These are phyloP conservation scores for Pleurotus djamor DNA, from an alignment of 768 basidiomycete genomes.

Conservation along the genomic window DNA sequence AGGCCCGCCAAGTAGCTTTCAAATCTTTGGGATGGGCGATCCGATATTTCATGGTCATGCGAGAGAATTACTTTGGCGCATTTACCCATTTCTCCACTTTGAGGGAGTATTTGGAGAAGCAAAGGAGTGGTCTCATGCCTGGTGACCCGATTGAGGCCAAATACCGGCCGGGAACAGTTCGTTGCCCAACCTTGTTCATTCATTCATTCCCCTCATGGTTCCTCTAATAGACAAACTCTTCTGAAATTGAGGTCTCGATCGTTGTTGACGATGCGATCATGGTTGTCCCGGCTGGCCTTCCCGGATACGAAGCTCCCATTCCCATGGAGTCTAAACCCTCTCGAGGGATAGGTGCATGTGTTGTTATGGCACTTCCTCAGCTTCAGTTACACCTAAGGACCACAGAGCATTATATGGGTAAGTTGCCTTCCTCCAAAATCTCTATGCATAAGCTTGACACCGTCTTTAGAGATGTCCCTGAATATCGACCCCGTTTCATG, in stretches of 20 bases:
- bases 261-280: slow-evolving; percentile 50
- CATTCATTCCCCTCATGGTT: neutral
- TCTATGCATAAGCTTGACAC: neutral
- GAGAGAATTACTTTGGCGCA: slow-evolving; percentile 92
- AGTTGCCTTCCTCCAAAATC: neutral
- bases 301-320: slow-evolving; percentile 48
- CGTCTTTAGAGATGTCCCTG: slow-evolving; percentile 66
- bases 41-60: slow-evolving; percentile 83
- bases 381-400: slow-evolving; percentile 75
- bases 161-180: slow-evolving; percentile 77
- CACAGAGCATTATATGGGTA: slow-evolving; percentile 90
- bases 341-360: slow-evolving; percentile 46
- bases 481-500: slow-evolving; percentile 66
- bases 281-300: slow-evolving; percentile 64
- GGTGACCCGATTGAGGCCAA: slow-evolving; percentile 84
- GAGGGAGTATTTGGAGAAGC: slow-evolving; percentile 78
- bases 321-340: slow-evolving; percentile 16
- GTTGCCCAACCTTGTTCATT: slow-evolving; percentile 10
- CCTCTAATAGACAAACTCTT: slow-evolving; percentile 64
- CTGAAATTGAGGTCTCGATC: slow-evolving; percentile 71
- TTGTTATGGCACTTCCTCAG: slow-evolving; percentile 60
- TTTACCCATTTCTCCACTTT: slow-evolving; percentile 93
- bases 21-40: slow-evolving; percentile 86
- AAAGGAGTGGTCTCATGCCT: slow-evolving; percentile 49
- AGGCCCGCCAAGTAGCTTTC: slow-evolving; percentile 58